Base-by-base conservation (phyloP, 306 rosid species). In the Cicer yamashitae region DNA sequence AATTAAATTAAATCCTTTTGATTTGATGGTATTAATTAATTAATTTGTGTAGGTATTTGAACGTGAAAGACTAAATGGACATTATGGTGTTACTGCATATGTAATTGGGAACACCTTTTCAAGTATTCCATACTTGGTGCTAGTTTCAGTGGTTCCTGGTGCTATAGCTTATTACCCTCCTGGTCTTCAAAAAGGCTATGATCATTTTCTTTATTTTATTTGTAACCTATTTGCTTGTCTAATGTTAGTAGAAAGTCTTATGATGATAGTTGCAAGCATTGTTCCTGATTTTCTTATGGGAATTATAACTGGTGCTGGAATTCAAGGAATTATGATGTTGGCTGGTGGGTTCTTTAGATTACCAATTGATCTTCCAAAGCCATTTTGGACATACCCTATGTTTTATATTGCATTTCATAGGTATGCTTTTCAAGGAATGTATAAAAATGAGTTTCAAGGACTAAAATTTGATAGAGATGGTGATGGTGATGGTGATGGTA, bases 251-350 rank as follows among this genome's bases (percentile, higher is more conserved):
- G 98, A 92, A 81, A 88, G 94, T 81, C 82, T 90, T 0, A 92
- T 90, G 96, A 90, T 92, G 98, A 83, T 88, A 46, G 88, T 90
- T 14, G 92, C 94, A 0, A 83, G 88, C 67, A 47, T 90, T 3
- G 91, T 92, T 10, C 96, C 98, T 1, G 73, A 90, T 78, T 87
- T 81, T 45, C 92, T 92, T 0, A 86, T 90, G 96, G 98, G 98
- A 0, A 88, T 90, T 5, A 92, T 90, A 61, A 52, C 82, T 0
- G 94, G 98, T 10, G 85, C 92, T 47, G 96, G 98, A 59, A 74
- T 90, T 57, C 94, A 88, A 82, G 96, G 90, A 20, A 52, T 89
- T 0, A 84, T 92, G 94, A 78, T 92, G 0, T 38, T 90, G 4
- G 61, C 20, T 0, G 87, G 87, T 0, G 96, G 96, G 1, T 90